Conservation (phyloP, 768 basidiomycete genomes). For the button mushroom (Agaricus bisporus) region DNA sequence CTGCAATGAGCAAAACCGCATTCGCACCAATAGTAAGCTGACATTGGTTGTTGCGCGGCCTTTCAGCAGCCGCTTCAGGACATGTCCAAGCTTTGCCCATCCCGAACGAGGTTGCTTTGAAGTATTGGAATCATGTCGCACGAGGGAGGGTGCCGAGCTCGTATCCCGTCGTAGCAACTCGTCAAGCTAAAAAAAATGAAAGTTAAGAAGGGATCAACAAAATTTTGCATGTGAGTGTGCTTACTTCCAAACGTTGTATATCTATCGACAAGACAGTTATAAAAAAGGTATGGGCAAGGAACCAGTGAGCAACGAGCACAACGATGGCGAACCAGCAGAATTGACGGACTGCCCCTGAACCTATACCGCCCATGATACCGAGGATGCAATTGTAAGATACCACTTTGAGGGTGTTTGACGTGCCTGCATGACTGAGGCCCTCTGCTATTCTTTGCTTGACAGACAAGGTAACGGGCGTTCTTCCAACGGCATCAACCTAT, state of each 20-base stretch:
- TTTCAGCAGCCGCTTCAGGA: slow-evolving; percentile 43
- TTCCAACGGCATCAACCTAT: slow-evolving; percentile 79
- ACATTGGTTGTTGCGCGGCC: slow-evolving; percentile 73
- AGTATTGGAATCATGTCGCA: slow-evolving; percentile 18
- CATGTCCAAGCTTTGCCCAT: slow-evolving; percentile 35
- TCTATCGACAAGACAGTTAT: slow-evolving; percentile 93
- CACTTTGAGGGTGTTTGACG: slow-evolving; percentile 89
- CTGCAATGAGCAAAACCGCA: slow-evolving; percentile 5
- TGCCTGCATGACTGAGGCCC: slow-evolving; percentile 84
- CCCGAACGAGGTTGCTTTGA: slow-evolving; percentile 36
- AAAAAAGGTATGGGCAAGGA: slow-evolving; percentile 94
- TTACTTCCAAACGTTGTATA: slow-evolving; percentile 83
- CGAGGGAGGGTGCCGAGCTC: slow-evolving; percentile 40
- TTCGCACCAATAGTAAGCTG: slow-evolving; percentile 68
- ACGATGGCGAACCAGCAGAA: slow-evolving; percentile 93
- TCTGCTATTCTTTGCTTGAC: slow-evolving; percentile 90
- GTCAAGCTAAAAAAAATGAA: slow-evolving; percentile 49
- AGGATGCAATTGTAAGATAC: slow-evolving; percentile 81
- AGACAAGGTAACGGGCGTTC: slow-evolving; percentile 78
- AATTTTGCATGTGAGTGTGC: slow-evolving; percentile 11
- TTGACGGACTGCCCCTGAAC: slow-evolving; percentile 79
- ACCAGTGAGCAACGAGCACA: slow-evolving; percentile 95
- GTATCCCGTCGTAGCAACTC: slow-evolving; percentile 78
- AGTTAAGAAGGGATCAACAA: slow-evolving; percentile 4
- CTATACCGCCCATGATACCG: slow-evolving; percentile 66